Base-by-base conservation (phyloP, 345 rosid genomes). In the Mangifera indica region DNA sequence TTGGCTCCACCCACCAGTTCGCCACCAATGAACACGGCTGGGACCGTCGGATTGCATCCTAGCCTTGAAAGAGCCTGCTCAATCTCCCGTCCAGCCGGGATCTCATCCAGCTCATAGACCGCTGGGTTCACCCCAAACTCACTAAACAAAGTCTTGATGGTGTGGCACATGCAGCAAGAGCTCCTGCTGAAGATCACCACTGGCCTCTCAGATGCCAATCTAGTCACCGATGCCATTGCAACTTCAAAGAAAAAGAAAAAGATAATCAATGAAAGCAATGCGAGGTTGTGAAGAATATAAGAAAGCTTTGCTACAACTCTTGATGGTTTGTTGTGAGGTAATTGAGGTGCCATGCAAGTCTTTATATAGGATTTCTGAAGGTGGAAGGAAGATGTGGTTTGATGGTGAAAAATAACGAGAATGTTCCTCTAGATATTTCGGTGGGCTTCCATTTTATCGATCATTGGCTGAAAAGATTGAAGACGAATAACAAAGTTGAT, bases 181-280 rank as follows among this genome's bases (percentile, higher is more conserved):
- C 89, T 93, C 82, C 77, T 83, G 84, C 97, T 91, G 84, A 91
- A 93, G 65, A 93, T 86, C 85, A 89, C 97, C 68, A 93, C 97
- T 2, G 98, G 87, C 80, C 86, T 93, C 82, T 88, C 92, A 7
- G 89, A 60, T 68, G 84, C 94, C 86, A 93, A 60, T 59, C 74
- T 80, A 3, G 79, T 78, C 57, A 91, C 81, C 26, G 74, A 87
- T 21, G 91, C 98, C 98, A 93, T 86, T 73, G 24, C 37, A 14
- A 10, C 2, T 29, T 4, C 9, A 22, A 18, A 63, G 44, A 34
- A 42, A 40, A 3, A n/a, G 46, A 44, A 42, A 42, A 22, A 63
- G 32, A 29, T 29, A 29, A 29, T 29, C 32, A 29, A 29, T 29
- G 32, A 48, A 29, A 55, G 69, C 52, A 24, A 46, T 20, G 67